Evolutionary conservation across 805 yeast species (phyloP).

Genomic region (Myxozyma nipponensis): DNA sequence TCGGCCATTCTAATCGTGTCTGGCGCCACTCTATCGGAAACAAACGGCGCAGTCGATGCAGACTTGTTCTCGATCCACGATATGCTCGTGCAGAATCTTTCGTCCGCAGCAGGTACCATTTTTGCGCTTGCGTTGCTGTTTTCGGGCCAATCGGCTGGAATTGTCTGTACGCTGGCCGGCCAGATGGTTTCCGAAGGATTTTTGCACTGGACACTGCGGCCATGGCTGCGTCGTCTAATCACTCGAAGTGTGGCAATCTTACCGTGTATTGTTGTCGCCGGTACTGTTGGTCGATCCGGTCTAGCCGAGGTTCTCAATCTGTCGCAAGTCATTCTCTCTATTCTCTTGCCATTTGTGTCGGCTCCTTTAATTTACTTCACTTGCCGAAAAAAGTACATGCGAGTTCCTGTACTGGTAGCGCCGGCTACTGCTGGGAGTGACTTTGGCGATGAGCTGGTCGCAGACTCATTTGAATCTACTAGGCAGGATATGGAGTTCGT

Average conservation of each 20-base stretch:
- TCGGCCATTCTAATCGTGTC: constrained; percentile 78
- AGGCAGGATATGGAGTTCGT: constrained; percentile 15
- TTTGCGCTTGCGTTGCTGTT: constrained; percentile 81
- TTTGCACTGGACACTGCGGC: constrained; percentile 71
- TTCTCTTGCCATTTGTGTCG: constrained; percentile 75
- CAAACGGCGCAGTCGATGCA: constrained; percentile 65
- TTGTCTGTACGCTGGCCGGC: constrained; percentile 90
- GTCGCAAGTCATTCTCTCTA: constrained; percentile 80
- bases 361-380: constrained; percentile 87
- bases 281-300: constrained; percentile 70
- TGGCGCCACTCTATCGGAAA: constrained; percentile 69
- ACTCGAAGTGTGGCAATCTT: constrained; percentile 76
- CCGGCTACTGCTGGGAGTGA: constrained; percentile 16
- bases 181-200: constrained; percentile 88
- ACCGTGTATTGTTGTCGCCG: constrained; percentile 73
- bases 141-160: constrained; percentile 88
- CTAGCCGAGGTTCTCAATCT: constrained; percentile 68
- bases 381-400: constrained; percentile 63
- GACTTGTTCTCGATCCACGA: constrained; percentile 75
- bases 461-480: constrained; percentile 5
- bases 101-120: constrained; percentile 74
- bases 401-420: constrained; percentile 25
- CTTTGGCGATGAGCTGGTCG: constrained; percentile 10
- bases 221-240: constrained; percentile 73
- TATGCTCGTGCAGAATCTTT: constrained; percentile 55